phyloP scores from a whole-genome alignment of 306 rosid genomes.

The Senna siamea region DNA sequence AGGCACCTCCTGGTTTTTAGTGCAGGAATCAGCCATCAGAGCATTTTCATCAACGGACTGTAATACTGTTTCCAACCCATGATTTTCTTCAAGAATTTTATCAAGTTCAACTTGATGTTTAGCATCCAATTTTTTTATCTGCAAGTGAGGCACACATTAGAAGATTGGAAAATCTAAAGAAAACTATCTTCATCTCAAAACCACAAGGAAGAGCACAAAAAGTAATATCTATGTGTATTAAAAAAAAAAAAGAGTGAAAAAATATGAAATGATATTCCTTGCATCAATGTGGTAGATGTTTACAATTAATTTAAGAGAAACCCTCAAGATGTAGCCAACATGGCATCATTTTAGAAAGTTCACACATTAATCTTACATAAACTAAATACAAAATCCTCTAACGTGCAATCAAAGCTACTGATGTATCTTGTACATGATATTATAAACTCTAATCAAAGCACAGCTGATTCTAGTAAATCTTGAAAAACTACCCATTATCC shows the following conservation, averaged over 20 bases:
- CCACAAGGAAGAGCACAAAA: not conserved
- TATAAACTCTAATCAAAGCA: constrained; percentile 16
- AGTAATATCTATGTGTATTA: no score
- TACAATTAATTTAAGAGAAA: constrained; percentile 15
- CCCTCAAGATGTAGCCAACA: not conserved
- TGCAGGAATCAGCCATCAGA: constrained; percentile 20
- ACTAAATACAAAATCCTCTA: constrained; percentile 16
- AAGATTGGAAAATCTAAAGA: constrained; percentile 37
- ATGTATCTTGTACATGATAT: constrained; percentile 15
- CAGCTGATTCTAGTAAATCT: not conserved
- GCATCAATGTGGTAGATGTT: constrained; percentile 29
- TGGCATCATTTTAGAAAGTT: constrained; percentile 22
- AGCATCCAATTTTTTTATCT: constrained; percentile 65
- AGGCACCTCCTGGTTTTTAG: constrained; percentile 30
- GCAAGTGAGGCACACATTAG: constrained; percentile 45
- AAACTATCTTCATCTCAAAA: constrained; percentile 19
- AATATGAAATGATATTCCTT: not conserved
- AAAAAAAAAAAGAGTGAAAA: not conserved
- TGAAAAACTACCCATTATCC: constrained; percentile 6
- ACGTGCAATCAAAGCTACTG: constrained; percentile 12
- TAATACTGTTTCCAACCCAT: constrained; percentile 41
- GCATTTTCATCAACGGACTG: constrained; percentile 33
- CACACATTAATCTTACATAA: constrained; percentile 24
- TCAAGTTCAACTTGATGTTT: constrained; percentile 63
- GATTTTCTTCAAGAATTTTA: constrained; percentile 53